Evolutionary conservation across 1,139 yeast genomes (phyloP).

Genomic region (Scheffersomyces illinoinensis): DNA sequence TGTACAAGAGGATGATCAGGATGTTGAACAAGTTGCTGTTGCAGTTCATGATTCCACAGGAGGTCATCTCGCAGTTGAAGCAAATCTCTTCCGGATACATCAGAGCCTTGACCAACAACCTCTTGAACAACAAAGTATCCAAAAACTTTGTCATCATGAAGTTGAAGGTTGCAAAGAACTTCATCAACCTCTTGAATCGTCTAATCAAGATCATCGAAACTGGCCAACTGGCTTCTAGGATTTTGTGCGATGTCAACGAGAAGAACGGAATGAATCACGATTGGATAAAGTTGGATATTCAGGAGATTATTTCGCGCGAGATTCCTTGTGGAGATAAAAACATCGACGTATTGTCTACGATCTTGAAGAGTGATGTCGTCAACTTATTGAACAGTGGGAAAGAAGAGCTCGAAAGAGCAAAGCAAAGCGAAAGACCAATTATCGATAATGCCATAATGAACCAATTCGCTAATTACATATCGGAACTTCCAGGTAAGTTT

Average conservation of each 20-base stretch:
- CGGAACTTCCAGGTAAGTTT: slow-evolving; percentile 48
- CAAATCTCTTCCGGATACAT: slow-evolving; percentile 45
- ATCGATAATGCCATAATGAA: slow-evolving; percentile 8
- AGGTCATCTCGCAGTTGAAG: slow-evolving; percentile 52
- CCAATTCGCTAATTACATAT: slow-evolving; percentile 25
- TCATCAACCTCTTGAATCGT: slow-evolving; percentile 57
- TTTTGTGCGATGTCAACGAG: slow-evolving; percentile 48
- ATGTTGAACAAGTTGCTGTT: slow-evolving; percentile 68
- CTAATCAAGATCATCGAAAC: slow-evolving; percentile 61
- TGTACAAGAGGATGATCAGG: slow-evolving; percentile 62
- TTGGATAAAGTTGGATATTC: slow-evolving; percentile 58
- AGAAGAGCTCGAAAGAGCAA: background rate
- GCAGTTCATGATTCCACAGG: slow-evolving; percentile 56
- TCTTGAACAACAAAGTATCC: slow-evolving; percentile 47
- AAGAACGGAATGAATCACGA: slow-evolving; percentile 57
- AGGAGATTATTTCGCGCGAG: slow-evolving; percentile 52
- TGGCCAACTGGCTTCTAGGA: slow-evolving; percentile 54
- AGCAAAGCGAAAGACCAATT: background rate
- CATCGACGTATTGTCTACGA: slow-evolving; percentile 31
- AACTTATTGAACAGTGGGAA: slow-evolving; percentile 26
- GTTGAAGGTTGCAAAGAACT: slow-evolving; percentile 54
- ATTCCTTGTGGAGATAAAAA: slow-evolving; percentile 49
- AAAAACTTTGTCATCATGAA: slow-evolving; percentile 52
- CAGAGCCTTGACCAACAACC: slow-evolving; percentile 37
- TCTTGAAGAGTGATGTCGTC: slow-evolving; percentile 46